Evolutionary conservation across 176 grass and related monocot genomes (phyloP), one percentile per base, ranked within the genome.

Genomic region (Carex pumila): DNA sequence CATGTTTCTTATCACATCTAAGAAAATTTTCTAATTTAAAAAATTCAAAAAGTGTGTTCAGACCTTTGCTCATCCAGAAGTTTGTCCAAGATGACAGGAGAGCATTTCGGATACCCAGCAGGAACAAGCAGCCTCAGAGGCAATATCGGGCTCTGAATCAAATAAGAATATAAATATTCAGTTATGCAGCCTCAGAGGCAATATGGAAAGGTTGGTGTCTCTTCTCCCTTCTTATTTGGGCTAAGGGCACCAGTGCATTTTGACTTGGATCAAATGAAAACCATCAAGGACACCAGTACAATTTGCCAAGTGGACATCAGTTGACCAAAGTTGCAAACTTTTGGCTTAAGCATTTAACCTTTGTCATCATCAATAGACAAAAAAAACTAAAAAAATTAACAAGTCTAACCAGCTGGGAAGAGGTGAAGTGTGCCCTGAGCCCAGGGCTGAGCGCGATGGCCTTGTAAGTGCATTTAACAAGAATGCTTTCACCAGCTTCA

Each of bases 91-190:
- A 99, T 90, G 63, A 99, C 87, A 13, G 96, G 96, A 49, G 94
- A 97, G 82, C 92, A 94, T 86, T 89, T 92, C 19, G 96, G 96
- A 85, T 99, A 99, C 80, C 91, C 90, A 52, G 87, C 82, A 85
- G 96, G 93, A 89, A 99, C 96, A 89, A 95, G 87, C 88, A 99
- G 80, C 88, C 89, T 95, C 88, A 99, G 64, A 18, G 96, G 93
- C 78, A 92, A 89, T 83, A 99, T 99, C 68, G 96, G 93, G 83
- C 93, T 91, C 96, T 99, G 93, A 71, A 45, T 73, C 18, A 29
- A 84, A 88, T 61, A 86, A 65, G 13, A 87, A 83, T 19, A 83
- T 71, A 79, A 36, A 87, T 54, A 17, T 57, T 17, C 12, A 57
- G 22, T 57, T 78, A 56, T 56, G 57, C 25, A 31, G 14, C 25